Base-by-base conservation (phyloP, 2,329 filamentous ascomycete species). In the Neodidymelliopsis sp. region DNA sequence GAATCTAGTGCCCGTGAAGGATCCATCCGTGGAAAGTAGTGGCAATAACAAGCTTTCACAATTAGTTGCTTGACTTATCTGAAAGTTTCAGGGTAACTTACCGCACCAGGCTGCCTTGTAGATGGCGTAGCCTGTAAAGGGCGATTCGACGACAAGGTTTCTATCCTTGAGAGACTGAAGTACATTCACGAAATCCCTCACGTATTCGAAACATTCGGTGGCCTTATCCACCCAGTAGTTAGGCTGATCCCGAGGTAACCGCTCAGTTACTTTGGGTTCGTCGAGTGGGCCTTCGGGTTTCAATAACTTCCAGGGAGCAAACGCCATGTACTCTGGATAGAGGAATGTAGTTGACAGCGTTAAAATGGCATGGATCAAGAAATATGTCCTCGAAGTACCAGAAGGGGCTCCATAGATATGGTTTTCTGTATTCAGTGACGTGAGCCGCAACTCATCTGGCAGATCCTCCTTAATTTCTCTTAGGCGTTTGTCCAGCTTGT, bases 11-110 rank as follows among this genome's bases (percentile, higher is more conserved):
- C 80, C 3, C 75, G 72, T 9, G 81, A 73, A 1, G 75, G 76
- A 58, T 90, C 87, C 84, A 90, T 89, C 48, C 82, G 80, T 0
- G 85, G 84, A 47, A 90, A 90, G 61, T 85, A 82, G 33, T 79
- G 77, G 9, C 83, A 83, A 65, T 90, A 90, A 2, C 88, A 77
- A 24, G 84, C 76, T 72, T 28, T 0, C n/a, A 2, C 13, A 2
- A 4, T 60, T 16, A 62, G 57, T 31, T n/a, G n/a, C 7, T 9
- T 3, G 30, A 7, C 4, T 12, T 10, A 4, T 23, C 4, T 12
- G 22, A 1, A 4, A 3, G 5, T 28, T 16, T n/a, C 18, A 2
- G 16, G 24, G 2, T 10, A 8, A 60, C 70, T 55, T 62, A 74
- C 72, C 84, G 12, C 84, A 78, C 59, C 88, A 87, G 0, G 83